Evolutionary conservation across 306 rosid genomes (phyloP).

Genomic region (Psophocarpus tetragonolobus): DNA sequence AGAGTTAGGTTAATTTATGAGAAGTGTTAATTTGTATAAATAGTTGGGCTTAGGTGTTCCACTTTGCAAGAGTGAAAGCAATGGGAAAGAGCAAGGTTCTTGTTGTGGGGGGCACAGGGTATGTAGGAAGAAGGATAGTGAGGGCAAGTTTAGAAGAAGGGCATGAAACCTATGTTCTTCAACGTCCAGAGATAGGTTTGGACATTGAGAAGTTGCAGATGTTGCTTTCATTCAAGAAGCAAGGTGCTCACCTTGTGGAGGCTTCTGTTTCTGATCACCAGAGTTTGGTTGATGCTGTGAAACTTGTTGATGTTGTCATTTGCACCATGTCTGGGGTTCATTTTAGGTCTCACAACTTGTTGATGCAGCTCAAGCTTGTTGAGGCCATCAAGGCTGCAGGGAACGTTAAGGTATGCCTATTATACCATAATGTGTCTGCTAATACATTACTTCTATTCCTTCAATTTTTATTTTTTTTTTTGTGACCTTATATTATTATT

Average conservation of each 20-base stretch:
- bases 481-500: too few relatives aligned
- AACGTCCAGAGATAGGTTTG: slow-evolving; percentile 68
- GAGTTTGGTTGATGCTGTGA: slow-evolving; percentile 76
- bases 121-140: slow-evolving; percentile 73
- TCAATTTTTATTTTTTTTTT: too few relatives aligned
- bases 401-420: slow-evolving; percentile 77
- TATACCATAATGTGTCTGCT: too few relatives aligned
- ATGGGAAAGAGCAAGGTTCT: slow-evolving; percentile 78
- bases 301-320: slow-evolving; percentile 72
- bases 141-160: slow-evolving; percentile 70
- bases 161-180: slow-evolving; percentile 66
- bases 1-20: too few relatives aligned
- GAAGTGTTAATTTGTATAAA: too few relatives aligned
- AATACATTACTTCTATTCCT: too few relatives aligned
- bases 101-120: slow-evolving; percentile 84
- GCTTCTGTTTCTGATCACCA: slow-evolving; percentile 67
- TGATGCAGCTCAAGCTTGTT: slow-evolving; percentile 81
- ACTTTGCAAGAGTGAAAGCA: not conserved
- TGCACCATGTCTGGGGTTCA: slow-evolving; percentile 83
- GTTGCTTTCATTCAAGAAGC: slow-evolving; percentile 64
- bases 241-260: slow-evolving; percentile 65
- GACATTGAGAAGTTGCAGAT: slow-evolving; percentile 70
- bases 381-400: slow-evolving; percentile 81
- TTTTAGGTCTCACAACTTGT: slow-evolving; percentile 62
- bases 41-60: too few relatives aligned